Conservation (phyloP, 257 asterid genomes). For the Nicotiana knightiana region DNA sequence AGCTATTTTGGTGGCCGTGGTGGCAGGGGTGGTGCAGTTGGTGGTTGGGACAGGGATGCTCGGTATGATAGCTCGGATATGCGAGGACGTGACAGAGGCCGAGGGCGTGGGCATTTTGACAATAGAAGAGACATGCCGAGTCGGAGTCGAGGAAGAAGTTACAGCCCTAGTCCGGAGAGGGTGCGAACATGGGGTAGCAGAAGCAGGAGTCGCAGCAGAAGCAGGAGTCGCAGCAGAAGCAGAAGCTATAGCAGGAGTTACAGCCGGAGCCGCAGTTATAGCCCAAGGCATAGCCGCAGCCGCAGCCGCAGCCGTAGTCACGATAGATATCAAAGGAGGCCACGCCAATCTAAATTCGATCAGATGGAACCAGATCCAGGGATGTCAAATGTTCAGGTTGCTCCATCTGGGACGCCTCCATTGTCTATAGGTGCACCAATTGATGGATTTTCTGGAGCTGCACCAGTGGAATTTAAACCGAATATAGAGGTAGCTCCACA, state of each 20-base stretch:
- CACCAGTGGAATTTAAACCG: neutral
- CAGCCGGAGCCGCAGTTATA: slow-evolving; percentile 50
- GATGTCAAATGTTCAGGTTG: slow-evolving; percentile 23
- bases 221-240: slow-evolving; percentile 35
- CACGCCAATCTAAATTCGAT: slow-evolving; percentile 66
- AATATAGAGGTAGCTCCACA: slow-evolving; percentile 17
- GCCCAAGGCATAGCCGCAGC: slow-evolving; percentile 43
- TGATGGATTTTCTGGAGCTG: slow-evolving; percentile 9
- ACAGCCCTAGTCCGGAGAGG: slow-evolving; percentile 66
- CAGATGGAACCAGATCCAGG: slow-evolving; percentile 40
- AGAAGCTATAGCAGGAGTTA: slow-evolving; percentile 50
- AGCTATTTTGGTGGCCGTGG: slow-evolving; percentile 58
- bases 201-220: slow-evolving; percentile 35
- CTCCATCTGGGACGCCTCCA: neutral
- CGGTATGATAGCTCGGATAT: slow-evolving; percentile 47
- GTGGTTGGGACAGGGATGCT: slow-evolving; percentile 75
- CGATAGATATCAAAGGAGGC: slow-evolving; percentile 56
- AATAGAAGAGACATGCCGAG: slow-evolving; percentile 63
- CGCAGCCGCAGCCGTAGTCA: slow-evolving; percentile 41
- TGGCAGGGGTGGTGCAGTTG: slow-evolving; percentile 55
- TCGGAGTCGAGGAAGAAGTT: slow-evolving; percentile 64
- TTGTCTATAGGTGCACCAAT: neutral
- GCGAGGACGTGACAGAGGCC: slow-evolving; percentile 72
- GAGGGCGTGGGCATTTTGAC: slow-evolving; percentile 75
- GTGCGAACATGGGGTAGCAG: slow-evolving; percentile 71